Base-by-base conservation (phyloP, 2,329 filamentous ascomycete genomes). In the Epichloe typhina region DNA sequence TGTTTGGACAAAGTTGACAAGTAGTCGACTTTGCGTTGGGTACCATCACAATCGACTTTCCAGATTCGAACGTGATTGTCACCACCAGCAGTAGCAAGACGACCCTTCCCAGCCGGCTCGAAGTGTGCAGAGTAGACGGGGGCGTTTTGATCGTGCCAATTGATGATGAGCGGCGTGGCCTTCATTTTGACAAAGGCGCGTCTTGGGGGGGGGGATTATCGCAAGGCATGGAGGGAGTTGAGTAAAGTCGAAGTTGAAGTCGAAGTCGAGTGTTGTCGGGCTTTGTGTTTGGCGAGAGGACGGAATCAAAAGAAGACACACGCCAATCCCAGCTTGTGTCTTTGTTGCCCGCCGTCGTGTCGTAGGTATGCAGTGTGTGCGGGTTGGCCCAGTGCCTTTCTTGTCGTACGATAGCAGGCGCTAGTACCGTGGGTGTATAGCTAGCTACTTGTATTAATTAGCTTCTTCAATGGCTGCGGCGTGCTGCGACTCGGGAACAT, bases 111-210 rank as follows among this genome's bases (percentile, higher is more conserved):
- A 64, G 88, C 79, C 46, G 88, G 88, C 66, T 98, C 91, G 66
- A 97, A 98, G 68, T 97, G 91, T 59, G 89, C 88, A 42, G 91
- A 96, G 72, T 97, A 98, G 66, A 98, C 90, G 53, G 93, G 93
- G 61, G 88, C 83, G 71, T 94, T 95, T 65, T 95, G 88, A 69
- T 96, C 88, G 71, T 98, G 94, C 93, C 93, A 98, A 75, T 94
- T 88, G 72, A 98, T 91, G 65, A 97, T 91, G 60, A 98, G 79
- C 61, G 93, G 91, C 64, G 88, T 84, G 65, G 89, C 90, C 79
- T 95, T 97, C 93, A 98, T 98, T 66, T 68, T 74, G 69, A 63
- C 63, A 60, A 59, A 52, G 51, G 53, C 46, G 47, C 52, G 50
- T 56, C 53, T 57, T 59, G 58, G 43, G 58, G 59, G 45, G 57